Evolutionary conservation across 2,329 filamentous ascomycete species (phyloP).

Genomic region (Pseudocercospora eumusae): DNA sequence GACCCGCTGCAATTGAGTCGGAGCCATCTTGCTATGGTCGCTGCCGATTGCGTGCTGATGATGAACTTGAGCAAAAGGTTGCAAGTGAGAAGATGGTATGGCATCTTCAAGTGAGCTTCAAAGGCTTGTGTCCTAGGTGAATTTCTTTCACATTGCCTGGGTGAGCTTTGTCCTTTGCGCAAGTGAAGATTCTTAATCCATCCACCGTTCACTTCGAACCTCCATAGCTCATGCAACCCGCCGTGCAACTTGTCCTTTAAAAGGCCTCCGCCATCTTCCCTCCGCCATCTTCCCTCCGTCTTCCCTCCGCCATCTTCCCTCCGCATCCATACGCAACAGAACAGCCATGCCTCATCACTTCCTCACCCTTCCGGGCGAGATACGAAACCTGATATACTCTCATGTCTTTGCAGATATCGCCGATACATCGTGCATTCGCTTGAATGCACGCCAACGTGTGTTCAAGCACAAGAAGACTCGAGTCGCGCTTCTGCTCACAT

Average conservation of each 20-base stretch:
- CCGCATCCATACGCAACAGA: background rate
- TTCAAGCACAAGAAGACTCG: background rate
- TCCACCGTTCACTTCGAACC: background rate
- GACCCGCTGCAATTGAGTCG: background rate
- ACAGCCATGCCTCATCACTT: background rate
- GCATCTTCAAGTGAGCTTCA: background rate
- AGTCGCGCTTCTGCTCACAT: conserved; percentile 3
- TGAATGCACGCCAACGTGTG: background rate
- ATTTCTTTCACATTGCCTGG: background rate
- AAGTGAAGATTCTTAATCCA: background rate
- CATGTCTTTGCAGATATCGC: conserved; percentile 1
- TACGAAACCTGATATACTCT: conserved; percentile 5
- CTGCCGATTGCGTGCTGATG: background rate
- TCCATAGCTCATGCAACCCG: background rate
- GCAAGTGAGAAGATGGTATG: background rate
- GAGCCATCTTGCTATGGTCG: background rate
- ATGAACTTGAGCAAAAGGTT: background rate
- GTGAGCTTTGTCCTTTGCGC: background rate
- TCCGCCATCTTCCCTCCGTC: background rate
- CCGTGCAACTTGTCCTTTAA: background rate
- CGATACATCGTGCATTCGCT: background rate
- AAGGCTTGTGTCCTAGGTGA: background rate
- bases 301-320: background rate
- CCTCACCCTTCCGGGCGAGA: conserved; percentile 3
- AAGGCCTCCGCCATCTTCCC: too few species aligned